Evolutionary conservation across 805 yeast genomes (phyloP).

Genomic region (Wickerhamiella qilinensis): DNA sequence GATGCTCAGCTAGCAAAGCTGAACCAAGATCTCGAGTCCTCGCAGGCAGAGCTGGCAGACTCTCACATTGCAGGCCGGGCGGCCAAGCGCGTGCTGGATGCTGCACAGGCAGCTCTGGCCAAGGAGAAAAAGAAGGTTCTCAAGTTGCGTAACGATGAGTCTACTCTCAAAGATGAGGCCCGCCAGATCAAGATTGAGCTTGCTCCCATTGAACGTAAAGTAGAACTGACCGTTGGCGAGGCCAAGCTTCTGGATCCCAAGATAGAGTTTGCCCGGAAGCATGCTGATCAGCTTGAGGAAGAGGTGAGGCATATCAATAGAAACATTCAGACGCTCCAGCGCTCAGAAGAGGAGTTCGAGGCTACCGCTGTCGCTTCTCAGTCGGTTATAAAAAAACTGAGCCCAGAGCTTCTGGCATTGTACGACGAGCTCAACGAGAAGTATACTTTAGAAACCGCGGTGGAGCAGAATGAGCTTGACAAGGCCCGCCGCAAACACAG

Average conservation of each 20-base stretch:
- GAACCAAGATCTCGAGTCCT: not conserved
- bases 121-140: constrained; percentile 3
- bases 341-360: not conserved
- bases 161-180: not conserved
- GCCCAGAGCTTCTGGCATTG: not conserved
- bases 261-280: constrained; percentile 12
- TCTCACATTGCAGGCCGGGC: too few relatives aligned
- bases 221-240: constrained; percentile 8
- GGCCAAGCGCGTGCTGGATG: constrained; percentile 1
- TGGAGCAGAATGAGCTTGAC: constrained; percentile 10
- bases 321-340: not conserved
- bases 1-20: not conserved
- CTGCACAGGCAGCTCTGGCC: constrained; percentile 2
- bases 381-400: not conserved
- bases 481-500: constrained; percentile 5
- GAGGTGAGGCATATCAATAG: not conserved
- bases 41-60: too few relatives aligned
- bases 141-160: not conserved
- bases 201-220: constrained; percentile 8
- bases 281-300: constrained; percentile 10
- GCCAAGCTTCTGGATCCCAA: constrained; percentile 8
- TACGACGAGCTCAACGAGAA: constrained; percentile 5
- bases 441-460: constrained; percentile 5
- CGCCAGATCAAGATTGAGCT: constrained; percentile 5
- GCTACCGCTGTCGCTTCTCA: not conserved